Conservation (phyloP, 2,329 filamentous ascomycete genomes). For the Dactylonectria estremocensis region DNA sequence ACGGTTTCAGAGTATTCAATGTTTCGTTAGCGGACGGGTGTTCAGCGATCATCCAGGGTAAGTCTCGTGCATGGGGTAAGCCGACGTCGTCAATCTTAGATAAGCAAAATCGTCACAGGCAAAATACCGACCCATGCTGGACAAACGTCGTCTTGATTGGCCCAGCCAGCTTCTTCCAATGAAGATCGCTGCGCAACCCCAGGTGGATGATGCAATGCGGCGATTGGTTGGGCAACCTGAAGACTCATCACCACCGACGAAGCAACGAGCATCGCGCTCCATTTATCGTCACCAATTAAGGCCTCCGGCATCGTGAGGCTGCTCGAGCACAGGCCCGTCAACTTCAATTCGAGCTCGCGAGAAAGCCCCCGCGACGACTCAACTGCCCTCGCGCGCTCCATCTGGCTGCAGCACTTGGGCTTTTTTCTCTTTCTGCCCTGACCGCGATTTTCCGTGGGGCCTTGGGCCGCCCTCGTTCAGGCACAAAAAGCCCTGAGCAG, state of each 20-base stretch:
- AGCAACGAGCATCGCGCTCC: slow-evolving; percentile 12
- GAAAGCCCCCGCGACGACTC: slow-evolving; percentile 11
- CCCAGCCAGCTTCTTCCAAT: slow-evolving; percentile 42
- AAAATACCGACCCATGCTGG: slow-evolving; percentile 26
- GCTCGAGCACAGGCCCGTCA: slow-evolving; percentile 2
- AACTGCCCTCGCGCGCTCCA: slow-evolving; percentile 8
- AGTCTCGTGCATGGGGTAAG: not conserved
- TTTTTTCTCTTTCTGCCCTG: not conserved
- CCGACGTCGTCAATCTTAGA: slow-evolving; percentile 35
- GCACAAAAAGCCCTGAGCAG: slow-evolving; percentile 16
- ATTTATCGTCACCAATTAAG: slow-evolving; percentile 39
- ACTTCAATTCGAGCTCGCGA: not conserved
- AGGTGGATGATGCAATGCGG: slow-evolving; percentile 45
- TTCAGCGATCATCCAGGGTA: slow-evolving; percentile 24
- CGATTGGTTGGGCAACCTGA: slow-evolving; percentile 43
- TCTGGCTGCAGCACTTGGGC: slow-evolving; percentile 3
- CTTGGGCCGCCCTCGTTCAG: slow-evolving; percentile 29
- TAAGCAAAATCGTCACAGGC: slow-evolving; percentile 34
- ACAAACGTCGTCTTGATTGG: slow-evolving; percentile 37
- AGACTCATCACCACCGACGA: slow-evolving; percentile 33
- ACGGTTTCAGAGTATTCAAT: not conserved
- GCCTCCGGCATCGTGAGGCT: slow-evolving; percentile 26
- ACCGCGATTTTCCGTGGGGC: slow-evolving; percentile 44
- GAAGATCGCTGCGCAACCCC: slow-evolving; percentile 39
- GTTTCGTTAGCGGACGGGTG: not conserved